A percentile compares a stretch with the other conserved stretches of the same genome.
phyloP scores from a whole-genome alignment of 352 stramenopile species.

The Saprolegnia diclina region DNA sequence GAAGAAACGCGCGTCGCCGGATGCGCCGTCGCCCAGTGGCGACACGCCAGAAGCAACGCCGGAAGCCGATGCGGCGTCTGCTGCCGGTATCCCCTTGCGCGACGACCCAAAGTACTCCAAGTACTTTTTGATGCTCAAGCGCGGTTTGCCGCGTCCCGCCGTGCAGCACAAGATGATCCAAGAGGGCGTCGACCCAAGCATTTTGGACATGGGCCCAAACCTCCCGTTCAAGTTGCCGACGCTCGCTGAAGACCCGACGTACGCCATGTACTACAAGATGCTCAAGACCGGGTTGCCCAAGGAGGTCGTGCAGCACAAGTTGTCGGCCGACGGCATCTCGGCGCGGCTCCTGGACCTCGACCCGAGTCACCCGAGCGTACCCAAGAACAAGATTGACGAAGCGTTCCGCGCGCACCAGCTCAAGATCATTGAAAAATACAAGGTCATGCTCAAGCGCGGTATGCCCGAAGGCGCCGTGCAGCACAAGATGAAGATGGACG shows the following conservation, averaged over 20 bases:
- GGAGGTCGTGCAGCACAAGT: slow-evolving; percentile 27
- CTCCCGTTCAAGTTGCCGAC: slow-evolving; percentile 14
- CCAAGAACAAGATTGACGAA: slow-evolving; percentile 17
- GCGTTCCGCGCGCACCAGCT: slow-evolving; percentile 12
- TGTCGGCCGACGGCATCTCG: slow-evolving; percentile 15
- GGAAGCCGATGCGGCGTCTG: neutral
- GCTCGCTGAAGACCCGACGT: slow-evolving; percentile 13
- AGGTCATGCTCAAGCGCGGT: slow-evolving; percentile 44
- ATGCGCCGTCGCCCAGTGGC: neutral
- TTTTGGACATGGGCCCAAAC: slow-evolving; percentile 52
- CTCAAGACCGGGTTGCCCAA: slow-evolving; percentile 26
- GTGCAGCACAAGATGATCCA: slow-evolving; percentile 84
- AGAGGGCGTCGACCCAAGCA: slow-evolving; percentile 56
- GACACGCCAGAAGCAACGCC: neutral
- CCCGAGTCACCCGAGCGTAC: slow-evolving; percentile 6
- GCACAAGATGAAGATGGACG: slow-evolving; percentile 83
- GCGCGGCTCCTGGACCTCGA: slow-evolving; percentile 8
- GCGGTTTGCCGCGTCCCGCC: slow-evolving; percentile 62
- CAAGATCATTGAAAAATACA: slow-evolving; percentile 19
- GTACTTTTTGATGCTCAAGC: slow-evolving; percentile 80
- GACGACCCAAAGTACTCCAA: slow-evolving; percentile 59
- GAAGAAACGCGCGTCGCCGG: neutral
- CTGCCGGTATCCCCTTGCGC: slow-evolving; percentile 4
- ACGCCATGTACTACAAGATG: slow-evolving; percentile 29
- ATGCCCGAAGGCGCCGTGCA: slow-evolving; percentile 58